Conservation (phyloP, 2,329 filamentous ascomycete species). For the Waltergamsia citrina region DNA sequence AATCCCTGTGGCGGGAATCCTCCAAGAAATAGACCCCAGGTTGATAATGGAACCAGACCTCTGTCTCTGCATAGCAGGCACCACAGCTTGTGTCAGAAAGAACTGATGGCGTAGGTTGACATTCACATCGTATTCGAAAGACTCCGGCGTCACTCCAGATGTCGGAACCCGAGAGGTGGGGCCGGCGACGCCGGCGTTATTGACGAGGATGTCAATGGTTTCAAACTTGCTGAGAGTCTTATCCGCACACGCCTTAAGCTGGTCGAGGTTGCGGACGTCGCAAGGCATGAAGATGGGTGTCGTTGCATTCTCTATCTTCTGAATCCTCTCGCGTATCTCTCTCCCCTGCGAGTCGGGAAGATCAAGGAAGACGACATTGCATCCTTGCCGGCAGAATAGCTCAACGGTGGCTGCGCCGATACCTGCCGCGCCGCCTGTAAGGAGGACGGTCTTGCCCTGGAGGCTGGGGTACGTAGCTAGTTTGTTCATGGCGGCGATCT, state of each 20-base stretch:
- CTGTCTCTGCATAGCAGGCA: background rate
- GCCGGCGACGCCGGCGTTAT: constrained; percentile 57
- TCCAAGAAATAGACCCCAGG: constrained; percentile 40
- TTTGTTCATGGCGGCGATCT: background rate
- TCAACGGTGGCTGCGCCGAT: constrained; percentile 35
- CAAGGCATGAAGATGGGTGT: constrained; percentile 29
- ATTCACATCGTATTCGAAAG: constrained; percentile 31
- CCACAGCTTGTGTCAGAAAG: background rate
- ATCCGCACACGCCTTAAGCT: constrained; percentile 20
- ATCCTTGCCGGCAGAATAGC: constrained; percentile 32
- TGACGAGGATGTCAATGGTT: constrained; percentile 66
- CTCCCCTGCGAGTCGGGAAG: constrained; percentile 20
- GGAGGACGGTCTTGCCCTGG: constrained; percentile 26
- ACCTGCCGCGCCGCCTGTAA: constrained; percentile 35
- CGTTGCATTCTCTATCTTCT: background rate
- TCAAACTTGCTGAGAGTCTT: constrained; percentile 16
- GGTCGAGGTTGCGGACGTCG: constrained; percentile 26
- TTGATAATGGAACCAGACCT: constrained; percentile 42
- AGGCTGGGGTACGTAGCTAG: constrained; percentile 31
- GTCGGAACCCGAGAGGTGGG: constrained; percentile 16
- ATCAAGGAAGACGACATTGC: constrained; percentile 33
- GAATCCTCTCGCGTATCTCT: constrained; percentile 13
- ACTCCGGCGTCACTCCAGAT: constrained; percentile 24
- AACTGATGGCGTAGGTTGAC: constrained; percentile 39
- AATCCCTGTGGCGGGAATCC: constrained; percentile 29